These are phyloP conservation scores for Fraxinus xanthoxyloides DNA, from an alignment of 305 asterid genomes.

Conservation along the genomic window DNA sequence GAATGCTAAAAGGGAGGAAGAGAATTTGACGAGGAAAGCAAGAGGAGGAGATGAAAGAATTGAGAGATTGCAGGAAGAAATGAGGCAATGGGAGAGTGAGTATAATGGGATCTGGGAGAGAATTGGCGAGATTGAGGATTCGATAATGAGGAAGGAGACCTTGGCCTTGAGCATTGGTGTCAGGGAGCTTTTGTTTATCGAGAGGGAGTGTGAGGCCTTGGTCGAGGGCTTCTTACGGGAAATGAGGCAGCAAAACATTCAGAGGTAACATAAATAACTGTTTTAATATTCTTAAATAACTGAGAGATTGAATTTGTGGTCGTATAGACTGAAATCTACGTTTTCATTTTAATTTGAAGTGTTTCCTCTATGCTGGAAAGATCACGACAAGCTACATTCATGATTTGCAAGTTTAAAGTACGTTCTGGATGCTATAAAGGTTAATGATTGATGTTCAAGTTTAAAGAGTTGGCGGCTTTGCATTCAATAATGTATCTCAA, in stretches of 20 bases:
- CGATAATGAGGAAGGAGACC: slow-evolving; percentile 58
- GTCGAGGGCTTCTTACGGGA: slow-evolving; percentile 42
- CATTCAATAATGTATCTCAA: background rate
- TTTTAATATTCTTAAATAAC: background rate
- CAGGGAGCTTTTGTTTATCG: slow-evolving; percentile 81
- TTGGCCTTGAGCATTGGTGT: slow-evolving; percentile 70
- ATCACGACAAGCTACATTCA: background rate
- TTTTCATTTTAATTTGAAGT: background rate
- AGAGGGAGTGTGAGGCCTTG: slow-evolving; percentile 66
- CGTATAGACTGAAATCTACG: background rate
- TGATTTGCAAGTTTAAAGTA: background rate
- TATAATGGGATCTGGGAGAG: slow-evolving; percentile 55
- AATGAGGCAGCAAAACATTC: slow-evolving; percentile 33
- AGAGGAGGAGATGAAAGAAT: slow-evolving; percentile 37
- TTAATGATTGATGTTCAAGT: background rate
- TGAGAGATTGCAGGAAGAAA: slow-evolving; percentile 49
- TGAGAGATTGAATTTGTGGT: background rate
- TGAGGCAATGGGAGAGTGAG: slow-evolving; percentile 45
- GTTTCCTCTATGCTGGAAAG: background rate
- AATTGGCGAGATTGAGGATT: slow-evolving; percentile 74
- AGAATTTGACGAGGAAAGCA: slow-evolving; percentile 35
- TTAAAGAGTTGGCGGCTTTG: background rate
- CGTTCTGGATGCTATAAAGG: background rate
- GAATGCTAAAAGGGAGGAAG: slow-evolving; percentile 43
- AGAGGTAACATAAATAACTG: slow-evolving; percentile 42